Evolutionary conservation across 2,329 filamentous ascomycete genomes (phyloP), one percentile per base, ranked within the genome.

Genomic region (Emmonsiellopsis sp.): DNA sequence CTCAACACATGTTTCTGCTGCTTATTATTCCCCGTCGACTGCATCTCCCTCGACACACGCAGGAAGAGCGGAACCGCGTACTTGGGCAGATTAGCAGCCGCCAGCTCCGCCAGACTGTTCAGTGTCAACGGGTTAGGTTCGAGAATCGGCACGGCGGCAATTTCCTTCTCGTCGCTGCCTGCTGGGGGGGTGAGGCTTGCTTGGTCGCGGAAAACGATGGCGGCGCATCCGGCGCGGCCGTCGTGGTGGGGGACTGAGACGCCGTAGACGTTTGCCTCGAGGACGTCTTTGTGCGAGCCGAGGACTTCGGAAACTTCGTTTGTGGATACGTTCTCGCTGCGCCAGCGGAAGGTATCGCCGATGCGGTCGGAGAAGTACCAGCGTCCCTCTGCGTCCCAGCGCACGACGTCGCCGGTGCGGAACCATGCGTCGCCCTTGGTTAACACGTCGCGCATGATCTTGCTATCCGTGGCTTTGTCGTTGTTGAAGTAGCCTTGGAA

Each of bases 401-500:
- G 78, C 34, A 93, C 72, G 15, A 93, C 78, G 63, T 95, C 90
- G n/a, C 90, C 90, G 0, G 87, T 86, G 26, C 89, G 82, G 75
- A 90, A 94, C 76, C 83, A 95, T 0, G 82, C 84, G 63, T 95
- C 90, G 11, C 86, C 89, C 63, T 85, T 85, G 55, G 71, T 73
- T 58, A 93, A 81, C 2, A 93, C 87, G 61, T 86, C 75, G 4
- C 85, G 80, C 56, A 93, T 68, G 46, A 95, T 79, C 70, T 95
- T 95, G 58, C 80, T 77, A 40, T 82, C 73, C 0, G 85, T 88
- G 0, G 89, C 88, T 34, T 79, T 77, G 11, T 77, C 68, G 66
- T 94, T 89, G 55, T 83, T 82, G 68, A 85, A 89, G 70, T 95
- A 95, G 1, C 90, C 90, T 65, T 90, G 86, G 72, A 90, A 95